Conservation (phyloP, 257 asterid species). For the Penstemon barbatus region DNA sequence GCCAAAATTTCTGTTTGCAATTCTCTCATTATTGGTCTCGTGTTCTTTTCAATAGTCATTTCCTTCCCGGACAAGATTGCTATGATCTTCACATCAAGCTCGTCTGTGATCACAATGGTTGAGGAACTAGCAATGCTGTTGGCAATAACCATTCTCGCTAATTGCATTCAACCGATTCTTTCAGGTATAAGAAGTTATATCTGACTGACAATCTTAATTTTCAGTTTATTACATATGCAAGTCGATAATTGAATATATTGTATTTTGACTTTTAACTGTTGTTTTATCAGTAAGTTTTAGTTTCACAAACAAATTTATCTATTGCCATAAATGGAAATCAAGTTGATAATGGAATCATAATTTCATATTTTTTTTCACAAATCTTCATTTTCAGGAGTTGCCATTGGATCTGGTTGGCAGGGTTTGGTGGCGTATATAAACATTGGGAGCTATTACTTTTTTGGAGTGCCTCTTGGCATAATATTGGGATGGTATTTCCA, state of each 20-base stretch:
- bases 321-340: background rate
- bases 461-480: constrained; percentile 59
- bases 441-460: constrained; percentile 50
- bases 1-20: constrained; percentile 47
- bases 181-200: constrained; percentile 39
- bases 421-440: constrained; percentile 51
- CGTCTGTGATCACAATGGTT: constrained; percentile 54
- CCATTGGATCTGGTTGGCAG: constrained; percentile 71
- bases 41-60: constrained; percentile 38
- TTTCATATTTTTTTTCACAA: background rate
- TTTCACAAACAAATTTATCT: background rate
- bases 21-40: constrained; percentile 40
- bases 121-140: constrained; percentile 46
- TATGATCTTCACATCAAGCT: constrained; percentile 50
- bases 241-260: background rate
- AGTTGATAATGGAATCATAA: background rate
- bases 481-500: constrained; percentile 44
- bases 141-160: constrained; percentile 47
- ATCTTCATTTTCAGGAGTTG: constrained; percentile 46
- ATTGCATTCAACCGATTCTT: constrained; percentile 60
- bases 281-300: background rate
- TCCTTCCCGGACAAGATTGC: constrained; percentile 51
- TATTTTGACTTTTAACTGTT: background rate
- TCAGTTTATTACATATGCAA: background rate
- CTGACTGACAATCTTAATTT: background rate